These are phyloP conservation scores for Aeminium ludgeri DNA, from an alignment of 495 filamentous ascomycete genomes.

Conservation along the genomic window DNA sequence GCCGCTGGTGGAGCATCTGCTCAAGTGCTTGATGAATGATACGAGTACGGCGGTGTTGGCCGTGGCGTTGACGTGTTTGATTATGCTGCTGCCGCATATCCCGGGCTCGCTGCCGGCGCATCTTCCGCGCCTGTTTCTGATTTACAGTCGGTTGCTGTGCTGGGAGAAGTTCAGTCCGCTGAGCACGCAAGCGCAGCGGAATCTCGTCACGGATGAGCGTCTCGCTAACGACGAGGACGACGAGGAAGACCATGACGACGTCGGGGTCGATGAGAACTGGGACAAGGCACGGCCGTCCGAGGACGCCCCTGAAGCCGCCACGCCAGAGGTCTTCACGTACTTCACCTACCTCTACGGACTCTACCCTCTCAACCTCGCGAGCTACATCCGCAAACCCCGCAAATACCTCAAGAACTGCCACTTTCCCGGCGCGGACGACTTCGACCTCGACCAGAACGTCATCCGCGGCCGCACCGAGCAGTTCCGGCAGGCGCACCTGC, in stretches of 20 bases:
- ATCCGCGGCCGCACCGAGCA: constrained; percentile 50
- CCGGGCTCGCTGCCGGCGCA: constrained; percentile 44
- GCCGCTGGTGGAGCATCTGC: constrained; percentile 44
- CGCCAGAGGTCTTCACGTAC: constrained; percentile 57
- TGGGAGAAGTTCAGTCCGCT: constrained; percentile 40
- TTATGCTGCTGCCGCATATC: constrained; percentile 63
- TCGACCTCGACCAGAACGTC: constrained; percentile 55
- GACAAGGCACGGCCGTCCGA: constrained; percentile 40
- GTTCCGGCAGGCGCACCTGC: constrained; percentile 46
- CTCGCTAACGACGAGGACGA: constrained; percentile 1
- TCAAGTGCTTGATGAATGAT: constrained; percentile 53
- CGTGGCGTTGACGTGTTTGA: constrained; percentile 46
- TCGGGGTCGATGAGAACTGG: constrained; percentile 30
- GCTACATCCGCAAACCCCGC: constrained; percentile 59
- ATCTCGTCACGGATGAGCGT: constrained; percentile 9
- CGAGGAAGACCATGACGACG: constrained; percentile 2
- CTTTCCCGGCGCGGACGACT: constrained; percentile 43
- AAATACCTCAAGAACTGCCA: constrained; percentile 48
- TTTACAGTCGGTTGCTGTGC: constrained; percentile 56
- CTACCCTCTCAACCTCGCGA: constrained; percentile 64
- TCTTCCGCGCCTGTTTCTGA: constrained; percentile 53
- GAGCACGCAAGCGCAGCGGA: constrained; percentile 15
- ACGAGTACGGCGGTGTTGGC: constrained; percentile 52
- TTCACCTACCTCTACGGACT: constrained; percentile 65
- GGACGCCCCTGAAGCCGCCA: constrained; percentile 38